Base-by-base conservation (phyloP, 2,329 filamentous ascomycete genomes). In the Ophiostoma tasmaniense region DNA sequence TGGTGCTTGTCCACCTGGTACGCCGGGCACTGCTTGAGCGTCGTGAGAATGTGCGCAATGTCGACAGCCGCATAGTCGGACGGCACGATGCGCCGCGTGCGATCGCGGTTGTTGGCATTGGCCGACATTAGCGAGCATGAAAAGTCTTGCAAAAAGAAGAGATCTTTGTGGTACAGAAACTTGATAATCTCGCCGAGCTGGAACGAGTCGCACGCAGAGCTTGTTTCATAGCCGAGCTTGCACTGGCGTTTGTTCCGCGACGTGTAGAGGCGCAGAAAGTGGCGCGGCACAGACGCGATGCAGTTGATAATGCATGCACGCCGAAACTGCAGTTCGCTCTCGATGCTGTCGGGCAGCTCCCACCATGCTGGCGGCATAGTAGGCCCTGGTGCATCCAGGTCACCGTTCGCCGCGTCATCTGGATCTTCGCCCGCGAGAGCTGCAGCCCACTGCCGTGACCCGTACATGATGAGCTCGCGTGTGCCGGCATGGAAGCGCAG, bases 1-100 rank as follows among this genome's bases (percentile, higher is more conserved):
- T 93, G 90, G 75, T 92, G 82, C 72, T 84, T 84, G 76, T 93
- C 89, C 70, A 93, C 84, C 76, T 93, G 90, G 75, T 93, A 93
- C 68, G 82, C 84, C 0, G 90, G 88, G 66, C 85, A 87, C 76
- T 92, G 87, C 50, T 86, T 83, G 28, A 93, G 79, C 0, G 82
- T 81, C 11, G 84, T 79, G 20, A 93, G 75, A 1, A 93, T 75
- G 33, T 83, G 80, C 68, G 86, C 82, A 2, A 92, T 79, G 71
- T 90, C 87, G n/a, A 87, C 81, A 66, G 70, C 55, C 11, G 69
- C 59, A 59, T 50, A 69, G 65, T 67, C 39, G 28, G 61, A 33
- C 7, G 59, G 64, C n/a, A 35, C 8, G 1, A 68, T 13, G 14
- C 25, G 45, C n/a, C 59, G 28, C 28, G 20, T 39, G 55, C 64